Evolutionary conservation across 768 basidiomycete species (phyloP), one percentile per base, ranked within the genome.

Genomic region (Cubamyces sp.): DNA sequence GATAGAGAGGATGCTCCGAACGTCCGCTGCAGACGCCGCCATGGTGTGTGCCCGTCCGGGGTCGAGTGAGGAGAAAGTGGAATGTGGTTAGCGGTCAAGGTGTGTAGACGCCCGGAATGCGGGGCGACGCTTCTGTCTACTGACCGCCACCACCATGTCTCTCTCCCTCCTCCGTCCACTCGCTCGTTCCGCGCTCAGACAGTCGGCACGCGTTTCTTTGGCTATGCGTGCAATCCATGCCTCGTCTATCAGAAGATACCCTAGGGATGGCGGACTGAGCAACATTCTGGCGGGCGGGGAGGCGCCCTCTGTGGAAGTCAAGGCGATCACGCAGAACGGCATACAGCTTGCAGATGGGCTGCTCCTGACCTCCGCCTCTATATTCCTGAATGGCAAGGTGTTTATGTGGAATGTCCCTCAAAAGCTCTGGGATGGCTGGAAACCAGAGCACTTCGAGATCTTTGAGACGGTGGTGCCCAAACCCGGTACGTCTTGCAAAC

Each of bases 361-460:
- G 23, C 70, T 92, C 18, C 73, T 97, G 1, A 85, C 88, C 0
- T 87, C 87, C 0, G 84, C 94, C 0, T 90, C 87, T 67, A 83
- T 99, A 28, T 91, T 99, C 64, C 73, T 96, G 8, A 90, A 92
- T 59, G 94, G 93, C 2, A 85, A 90, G 47, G 90, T 94, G 0
- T 89, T 96, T 55, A 73, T 98, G 41, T 99, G 96, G 96, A 88
- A 98, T 71, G 90, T 91, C 2, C 88, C 90, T 6, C 74, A 78
- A 2, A 79, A 73, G 5, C 70, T 80, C 1, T 91, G 90, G 87
- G 73, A 77, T 14, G 88, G 80, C 3, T 98, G 94, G 94, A 78
- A 70, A 7, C 77, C 79, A 55, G 91, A 88, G 43, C 85, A 87
- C 62, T 92, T 96, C 66, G 82, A 86, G 65, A 73, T 96, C 25